Conservation (phyloP, 352 stramenopile species). For the Peronosclerospora sorghi region DNA sequence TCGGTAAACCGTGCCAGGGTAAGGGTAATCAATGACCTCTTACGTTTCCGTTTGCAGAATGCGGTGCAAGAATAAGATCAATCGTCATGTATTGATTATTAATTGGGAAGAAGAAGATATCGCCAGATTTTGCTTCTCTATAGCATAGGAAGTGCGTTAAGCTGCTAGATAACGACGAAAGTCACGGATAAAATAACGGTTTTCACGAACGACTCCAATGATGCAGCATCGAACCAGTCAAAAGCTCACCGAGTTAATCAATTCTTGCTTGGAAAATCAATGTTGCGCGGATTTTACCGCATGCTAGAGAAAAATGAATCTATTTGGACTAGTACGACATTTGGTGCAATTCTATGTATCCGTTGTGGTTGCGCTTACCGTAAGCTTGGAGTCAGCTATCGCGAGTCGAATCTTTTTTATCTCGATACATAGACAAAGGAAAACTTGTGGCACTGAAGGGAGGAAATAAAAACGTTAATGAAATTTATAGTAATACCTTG, state of each 20-base stretch:
- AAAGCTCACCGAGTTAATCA: conserved; percentile 56
- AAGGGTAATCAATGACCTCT: neutral
- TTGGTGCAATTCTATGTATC: conserved; percentile 92
- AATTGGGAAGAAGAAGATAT: too few relatives aligned
- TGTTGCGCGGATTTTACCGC: conserved; percentile 70
- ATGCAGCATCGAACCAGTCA: conserved; percentile 29
- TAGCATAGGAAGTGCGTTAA: too few relatives aligned
- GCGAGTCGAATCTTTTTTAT: conserved; percentile 68
- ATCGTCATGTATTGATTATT: too few relatives aligned
- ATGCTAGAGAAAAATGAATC: conserved; percentile 61
- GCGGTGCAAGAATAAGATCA: too few relatives aligned
- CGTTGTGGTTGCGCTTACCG: conserved; percentile 92
- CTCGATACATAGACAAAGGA: conserved; percentile 70
- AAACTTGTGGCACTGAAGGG: conserved; percentile 56
- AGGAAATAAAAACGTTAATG: conserved; percentile 56
- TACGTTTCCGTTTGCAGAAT: too few relatives aligned
- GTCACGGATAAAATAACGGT: too few relatives aligned
- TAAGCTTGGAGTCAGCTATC: conserved; percentile 93
- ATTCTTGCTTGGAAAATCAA: conserved; percentile 48
- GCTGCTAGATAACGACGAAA: neutral
- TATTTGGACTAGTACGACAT: conserved; percentile 90
- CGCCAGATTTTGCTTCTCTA: too few relatives aligned
- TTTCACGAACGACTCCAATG: neutral
- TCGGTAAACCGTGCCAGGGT: conserved; percentile 18
- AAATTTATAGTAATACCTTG: conserved; percentile 41